Evolutionary conservation across 768 basidiomycete genomes (phyloP).

Genomic region (Russula abietina): DNA sequence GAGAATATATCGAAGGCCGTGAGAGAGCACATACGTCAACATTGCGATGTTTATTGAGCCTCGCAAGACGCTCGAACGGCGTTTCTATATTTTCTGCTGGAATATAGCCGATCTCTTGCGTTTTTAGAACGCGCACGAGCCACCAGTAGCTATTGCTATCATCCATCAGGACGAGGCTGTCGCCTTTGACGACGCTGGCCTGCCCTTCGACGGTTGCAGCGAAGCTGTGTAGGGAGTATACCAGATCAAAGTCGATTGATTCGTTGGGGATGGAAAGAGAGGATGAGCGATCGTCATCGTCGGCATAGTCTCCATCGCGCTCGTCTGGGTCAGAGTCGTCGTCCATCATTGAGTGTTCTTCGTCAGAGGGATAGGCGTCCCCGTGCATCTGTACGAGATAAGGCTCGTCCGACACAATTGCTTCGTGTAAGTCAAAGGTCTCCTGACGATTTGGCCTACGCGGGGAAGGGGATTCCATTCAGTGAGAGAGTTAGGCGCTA

Average conservation of each 20-base stretch:
- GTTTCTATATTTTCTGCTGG: conserved; percentile 99
- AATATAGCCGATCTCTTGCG: conserved; percentile 97
- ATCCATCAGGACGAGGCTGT: conserved; percentile 93
- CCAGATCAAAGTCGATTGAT: conserved; percentile 88
- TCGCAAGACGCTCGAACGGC: conserved; percentile 89
- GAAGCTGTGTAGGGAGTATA: conserved; percentile 93
- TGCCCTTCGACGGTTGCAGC: conserved; percentile 98
- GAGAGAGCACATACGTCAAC: conserved; percentile 66
- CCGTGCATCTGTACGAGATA: conserved; percentile 46
- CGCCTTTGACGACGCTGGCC: conserved; percentile 97
- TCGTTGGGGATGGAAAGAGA: conserved; percentile 85
- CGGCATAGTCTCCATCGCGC: conserved; percentile 58
- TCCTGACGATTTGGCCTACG: conserved; percentile 39
- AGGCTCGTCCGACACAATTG: conserved; percentile 49
- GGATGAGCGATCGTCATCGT: conserved; percentile 74
- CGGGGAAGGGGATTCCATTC: conserved; percentile 12
- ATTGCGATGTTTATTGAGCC: conserved; percentile 95
- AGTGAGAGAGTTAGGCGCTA: not conserved
- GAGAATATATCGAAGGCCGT: conserved; percentile 1
- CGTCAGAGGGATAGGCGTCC: conserved; percentile 53
- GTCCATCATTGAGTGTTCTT: conserved; percentile 77
- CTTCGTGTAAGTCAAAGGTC: conserved; percentile 67
- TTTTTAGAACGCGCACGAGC: conserved; percentile 97
- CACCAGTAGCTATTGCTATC: conserved; percentile 99
- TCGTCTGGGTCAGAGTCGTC: conserved; percentile 77